These are phyloP conservation scores for Colletotrichum godetiae DNA, from an alignment of 2,329 filamentous ascomycete species.

Conservation along the genomic window DNA sequence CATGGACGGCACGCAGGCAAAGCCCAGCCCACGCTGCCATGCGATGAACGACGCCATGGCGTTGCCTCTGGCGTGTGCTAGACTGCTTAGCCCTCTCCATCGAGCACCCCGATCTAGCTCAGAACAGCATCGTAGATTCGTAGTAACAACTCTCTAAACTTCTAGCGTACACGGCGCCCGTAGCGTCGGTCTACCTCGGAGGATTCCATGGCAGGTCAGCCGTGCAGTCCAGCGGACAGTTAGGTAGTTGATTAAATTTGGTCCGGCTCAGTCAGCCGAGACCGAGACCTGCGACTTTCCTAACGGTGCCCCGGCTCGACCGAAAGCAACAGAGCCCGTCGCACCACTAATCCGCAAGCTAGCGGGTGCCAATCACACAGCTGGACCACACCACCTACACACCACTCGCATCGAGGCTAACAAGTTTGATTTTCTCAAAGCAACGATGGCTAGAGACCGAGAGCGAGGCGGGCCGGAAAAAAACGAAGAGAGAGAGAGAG, in stretches of 20 bases:
- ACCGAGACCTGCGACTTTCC: neutral
- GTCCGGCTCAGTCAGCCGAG: neutral
- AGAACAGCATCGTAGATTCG: neutral
- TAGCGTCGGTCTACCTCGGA: conserved; percentile 2
- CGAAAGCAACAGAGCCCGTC: neutral
- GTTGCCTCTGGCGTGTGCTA: neutral
- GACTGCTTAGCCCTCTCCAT: neutral
- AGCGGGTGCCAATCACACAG: neutral
- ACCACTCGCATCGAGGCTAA: neutral
- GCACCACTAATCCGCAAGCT: neutral
- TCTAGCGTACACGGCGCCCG: neutral
- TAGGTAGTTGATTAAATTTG: neutral
- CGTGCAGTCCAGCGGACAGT: too few relatives aligned
- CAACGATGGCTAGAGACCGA: neutral
- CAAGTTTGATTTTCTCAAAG: neutral
- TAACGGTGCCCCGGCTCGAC: neutral
- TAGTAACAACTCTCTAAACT: neutral
- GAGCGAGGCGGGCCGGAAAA: neutral
- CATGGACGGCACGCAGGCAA: neutral
- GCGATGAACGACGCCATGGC: neutral
- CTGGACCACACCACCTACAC: neutral
- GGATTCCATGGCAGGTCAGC: too few relatives aligned
- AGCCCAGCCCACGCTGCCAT: neutral
- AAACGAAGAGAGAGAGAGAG: too few relatives aligned
- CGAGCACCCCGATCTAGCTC: neutral